Percentiles rank a stretch among this genome's conserved stretches.
phyloP scores from a whole-genome alignment of 805 yeast species.

The Metschnikowia chrysomelidarum region DNA sequence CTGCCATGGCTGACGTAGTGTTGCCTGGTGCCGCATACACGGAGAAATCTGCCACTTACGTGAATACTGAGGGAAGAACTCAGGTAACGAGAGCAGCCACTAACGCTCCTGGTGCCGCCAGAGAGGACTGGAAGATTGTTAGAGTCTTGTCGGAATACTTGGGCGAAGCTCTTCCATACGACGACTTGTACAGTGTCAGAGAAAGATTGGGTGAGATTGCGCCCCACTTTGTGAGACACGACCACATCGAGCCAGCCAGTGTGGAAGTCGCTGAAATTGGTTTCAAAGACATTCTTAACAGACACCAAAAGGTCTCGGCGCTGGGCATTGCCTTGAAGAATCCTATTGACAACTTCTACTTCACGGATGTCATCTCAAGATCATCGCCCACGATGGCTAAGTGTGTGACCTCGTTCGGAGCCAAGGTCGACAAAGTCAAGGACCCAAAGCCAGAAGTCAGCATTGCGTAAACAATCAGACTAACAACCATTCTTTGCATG shows the following conservation, averaged over 20 bases:
- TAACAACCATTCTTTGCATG: slow-evolving; percentile 10
- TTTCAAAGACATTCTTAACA: slow-evolving; percentile 41
- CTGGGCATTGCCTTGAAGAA: slow-evolving; percentile 53
- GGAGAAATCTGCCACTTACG: slow-evolving; percentile 80
- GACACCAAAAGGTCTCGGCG: slow-evolving; percentile 34
- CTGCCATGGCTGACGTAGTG: slow-evolving; percentile 82
- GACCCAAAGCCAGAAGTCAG: slow-evolving; percentile 47
- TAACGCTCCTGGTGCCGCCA: slow-evolving; percentile 83
- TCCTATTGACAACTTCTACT: slow-evolving; percentile 80
- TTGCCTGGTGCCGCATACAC: slow-evolving; percentile 89
- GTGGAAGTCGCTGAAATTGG: slow-evolving; percentile 57
- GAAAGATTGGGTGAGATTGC: slow-evolving; percentile 72
- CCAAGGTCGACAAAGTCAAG: slow-evolving; percentile 56
- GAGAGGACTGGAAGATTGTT: slow-evolving; percentile 89
- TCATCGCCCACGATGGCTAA: slow-evolving; percentile 89
- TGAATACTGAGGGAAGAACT: slow-evolving; percentile 87
- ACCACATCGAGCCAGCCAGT: slow-evolving; percentile 67
- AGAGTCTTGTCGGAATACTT: slow-evolving; percentile 81
- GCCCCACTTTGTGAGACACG: slow-evolving; percentile 77
- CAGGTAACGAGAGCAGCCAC: slow-evolving; percentile 85
- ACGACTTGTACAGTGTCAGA: slow-evolving; percentile 65
- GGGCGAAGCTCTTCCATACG: slow-evolving; percentile 70
- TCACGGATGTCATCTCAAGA: slow-evolving; percentile 84
- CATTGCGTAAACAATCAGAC: slow-evolving; percentile 15
- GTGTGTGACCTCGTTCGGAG: slow-evolving; percentile 72